Base-by-base conservation (phyloP, 345 rosid genomes). In the Physaria fendleri region DNA sequence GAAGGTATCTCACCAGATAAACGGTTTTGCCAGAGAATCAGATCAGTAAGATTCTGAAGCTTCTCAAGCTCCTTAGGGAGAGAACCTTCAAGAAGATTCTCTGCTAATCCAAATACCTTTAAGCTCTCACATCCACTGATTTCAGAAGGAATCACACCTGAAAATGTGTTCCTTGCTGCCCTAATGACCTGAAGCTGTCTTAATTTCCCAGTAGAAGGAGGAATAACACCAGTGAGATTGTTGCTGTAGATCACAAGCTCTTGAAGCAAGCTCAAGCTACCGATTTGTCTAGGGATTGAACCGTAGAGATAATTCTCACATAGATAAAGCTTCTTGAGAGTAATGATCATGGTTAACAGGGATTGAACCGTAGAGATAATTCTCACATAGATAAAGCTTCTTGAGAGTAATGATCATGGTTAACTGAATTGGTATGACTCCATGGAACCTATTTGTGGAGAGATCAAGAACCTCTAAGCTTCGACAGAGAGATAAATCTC, bases 91-190 rank as follows among this genome's bases (percentile, higher is more conserved):
- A 88, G 77, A 40, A 72, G 65, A 72, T 85, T 85, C 69, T 88
- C 94, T 18, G 96, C 88, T 68, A 85, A 73, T 43, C 96, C 96
- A 61, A 88, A 76, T 62, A 85, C 71, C 81, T 79, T 52, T 50
- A 88, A 62, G 69, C 82, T 82, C 65, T 63, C 76, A 50, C 96
- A 88, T 34, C 83, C 77, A 61, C 87, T 68, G 56, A 88, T 85
- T 56, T 82, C 88, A 1, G 78, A 52, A 2, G 94, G 96, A 56
- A 88, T 82, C 52, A 77, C 65, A 35, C 96, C 96, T 3, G 90
- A 83, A 35, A 88, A 72, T 4, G 43, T 59, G 32, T 88, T 88
- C 56, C 75, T 71, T 16, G 90, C 96, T 41, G 93, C 96, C 48
- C 88, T 78, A 12, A 88, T 68, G 4, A 81, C 74, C 64, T 65